A percentile compares a stretch with the other conserved stretches of the same genome.
Evolutionary conservation across 176 grass and related monocot genomes (phyloP).

Genomic region (Musa acuminata): DNA sequence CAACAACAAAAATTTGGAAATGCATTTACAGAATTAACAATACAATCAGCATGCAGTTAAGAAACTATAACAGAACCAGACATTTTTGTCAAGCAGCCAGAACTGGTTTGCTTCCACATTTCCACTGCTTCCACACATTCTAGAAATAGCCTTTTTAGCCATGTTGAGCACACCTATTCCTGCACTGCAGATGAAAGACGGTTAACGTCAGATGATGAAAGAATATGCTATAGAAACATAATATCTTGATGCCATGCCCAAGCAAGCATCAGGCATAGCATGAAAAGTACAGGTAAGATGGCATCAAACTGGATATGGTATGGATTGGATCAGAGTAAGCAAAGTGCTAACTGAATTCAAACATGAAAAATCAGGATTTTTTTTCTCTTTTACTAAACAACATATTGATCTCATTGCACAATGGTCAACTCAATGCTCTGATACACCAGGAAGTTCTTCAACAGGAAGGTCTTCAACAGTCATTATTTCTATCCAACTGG

Average conservation of each 20-base stretch:
- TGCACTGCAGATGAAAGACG: constrained; percentile 69
- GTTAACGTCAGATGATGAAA: constrained; percentile 26
- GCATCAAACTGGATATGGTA: background rate
- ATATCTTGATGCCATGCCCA: background rate
- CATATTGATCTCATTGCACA: background rate
- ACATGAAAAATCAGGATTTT: background rate
- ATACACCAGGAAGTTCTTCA: background rate
- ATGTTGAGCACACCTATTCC: constrained; percentile 93
- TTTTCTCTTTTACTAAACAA: background rate
- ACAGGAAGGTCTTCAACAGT: too few relatives aligned
- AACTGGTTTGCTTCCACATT: constrained; percentile 62
- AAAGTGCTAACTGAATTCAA: background rate
- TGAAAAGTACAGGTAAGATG: background rate
- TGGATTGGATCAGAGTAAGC: background rate
- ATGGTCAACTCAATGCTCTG: constrained; percentile 12
- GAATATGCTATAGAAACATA: constrained; percentile 11
- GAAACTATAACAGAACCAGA: constrained; percentile 24
- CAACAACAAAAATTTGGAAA: background rate
- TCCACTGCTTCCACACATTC: constrained; percentile 60
- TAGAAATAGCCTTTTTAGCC: constrained; percentile 66
- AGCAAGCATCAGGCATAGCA: background rate
- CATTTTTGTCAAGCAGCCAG: constrained; percentile 97
- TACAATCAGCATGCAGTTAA: constrained; percentile 1
- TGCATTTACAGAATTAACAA: background rate
- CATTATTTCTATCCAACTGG: background rate